Evolutionary conservation across 2,329 filamentous ascomycete genomes (phyloP), one percentile per base, ranked within the genome.

Genomic region (Venturia oleaginea): DNA sequence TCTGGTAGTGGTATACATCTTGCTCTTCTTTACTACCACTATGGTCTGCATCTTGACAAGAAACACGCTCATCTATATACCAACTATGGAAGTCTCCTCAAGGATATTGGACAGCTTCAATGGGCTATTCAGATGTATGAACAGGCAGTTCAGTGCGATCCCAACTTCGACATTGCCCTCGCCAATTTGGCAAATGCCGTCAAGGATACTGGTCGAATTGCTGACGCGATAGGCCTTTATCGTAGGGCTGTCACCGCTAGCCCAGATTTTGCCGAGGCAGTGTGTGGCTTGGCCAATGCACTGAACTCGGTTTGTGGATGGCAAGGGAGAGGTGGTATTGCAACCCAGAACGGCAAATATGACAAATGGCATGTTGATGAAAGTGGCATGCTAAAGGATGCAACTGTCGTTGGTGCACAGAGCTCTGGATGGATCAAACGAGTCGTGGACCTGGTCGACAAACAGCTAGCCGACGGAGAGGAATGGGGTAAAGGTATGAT

Each of bases 121-220:
- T 84, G 91, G 59, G 94, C 94, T 0, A 97, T 99, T 70, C 87
- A 88, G 68, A 97, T 99, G 93, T 99, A 99, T 72, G 92, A 97
- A 76, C 87, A 91, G 69, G 94, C 94, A 13, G 94, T 99, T 17
- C 83, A 85, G 3, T 97, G 92, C 72, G 94, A 99, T 74, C 86
- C 86, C n/a, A 90, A 87, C 30, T 99, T 99, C 71, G 94, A 99
- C 72, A 99, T 99, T 71, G 94, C 94, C 40, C 79, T 99, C 64
- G 96, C 94, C 4, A 99, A 99, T 71, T 81, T 99, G 27, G 94
- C 94, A 64, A 99, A 99, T 74, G 94, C 94, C 10, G 92, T 99
- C 68, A 99, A 99, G 75, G 94, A 99, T 74, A 91, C 95, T 69
- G 94, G 94, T 2, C 86, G 90, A 54, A 91, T 97, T 68, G 89